These are phyloP conservation scores for Colletotrichum phormii DNA, from an alignment of 2,329 filamentous ascomycete species.

Conservation along the genomic window DNA sequence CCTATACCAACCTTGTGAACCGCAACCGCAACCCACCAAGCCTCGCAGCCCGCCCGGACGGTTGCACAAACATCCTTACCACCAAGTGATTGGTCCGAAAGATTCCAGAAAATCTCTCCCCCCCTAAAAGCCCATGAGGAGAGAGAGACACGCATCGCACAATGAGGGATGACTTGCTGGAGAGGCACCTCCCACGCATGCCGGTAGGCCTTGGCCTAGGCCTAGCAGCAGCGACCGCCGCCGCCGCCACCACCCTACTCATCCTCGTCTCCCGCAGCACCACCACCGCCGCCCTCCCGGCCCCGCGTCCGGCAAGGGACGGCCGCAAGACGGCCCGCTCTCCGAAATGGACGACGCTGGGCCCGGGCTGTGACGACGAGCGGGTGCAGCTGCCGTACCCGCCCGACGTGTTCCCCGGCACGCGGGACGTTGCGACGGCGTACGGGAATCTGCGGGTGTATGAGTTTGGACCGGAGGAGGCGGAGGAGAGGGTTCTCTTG, in stretches of 20 bases:
- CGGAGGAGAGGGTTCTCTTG: conserved; percentile 78
- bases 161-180: conserved; percentile 24
- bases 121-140: too few relatives aligned
- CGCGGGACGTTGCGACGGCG: conserved; percentile 74
- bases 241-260: conserved; percentile 45
- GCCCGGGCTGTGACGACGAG: conserved; percentile 49
- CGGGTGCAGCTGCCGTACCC: conserved; percentile 67
- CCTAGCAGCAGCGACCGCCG: conserved; percentile 43
- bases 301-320: conserved; percentile 24
- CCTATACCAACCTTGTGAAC: not conserved
- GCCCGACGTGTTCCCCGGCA: conserved; percentile 75
- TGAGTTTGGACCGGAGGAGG: conserved; percentile 81
- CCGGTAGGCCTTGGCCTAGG: conserved; percentile 29
- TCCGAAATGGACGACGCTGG: conserved; percentile 36
- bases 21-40: not conserved
- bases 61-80: not conserved
- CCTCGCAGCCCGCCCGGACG: not conserved
- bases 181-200: conserved; percentile 9
- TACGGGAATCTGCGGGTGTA: conserved; percentile 81
- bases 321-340: conserved; percentile 31
- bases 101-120: not conserved
- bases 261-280: conserved; percentile 44
- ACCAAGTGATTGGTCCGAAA: not conserved
- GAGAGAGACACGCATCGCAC: not conserved
- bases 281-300: conserved; percentile 25